These are phyloP conservation scores for Xylaria sp. DNA, from an alignment of 2,329 filamentous ascomycete genomes.

Conservation along the genomic window DNA sequence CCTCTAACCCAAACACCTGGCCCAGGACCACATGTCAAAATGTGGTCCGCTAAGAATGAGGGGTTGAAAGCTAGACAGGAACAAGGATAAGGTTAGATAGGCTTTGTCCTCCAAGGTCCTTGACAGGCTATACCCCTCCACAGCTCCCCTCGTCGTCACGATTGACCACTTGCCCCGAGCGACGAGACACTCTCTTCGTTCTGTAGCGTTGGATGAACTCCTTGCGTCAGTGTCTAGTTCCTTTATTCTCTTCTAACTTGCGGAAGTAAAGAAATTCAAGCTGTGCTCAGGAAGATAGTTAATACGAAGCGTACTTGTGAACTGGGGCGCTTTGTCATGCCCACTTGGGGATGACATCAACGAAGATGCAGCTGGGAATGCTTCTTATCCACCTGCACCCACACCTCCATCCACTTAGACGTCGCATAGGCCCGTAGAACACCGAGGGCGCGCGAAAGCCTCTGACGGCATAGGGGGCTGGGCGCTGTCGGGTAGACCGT, in stretches of 20 bases:
- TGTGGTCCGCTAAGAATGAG: constrained; percentile 24
- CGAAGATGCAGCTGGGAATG: constrained; percentile 23
- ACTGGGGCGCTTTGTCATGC: constrained; percentile 32
- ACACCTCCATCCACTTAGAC: constrained; percentile 43
- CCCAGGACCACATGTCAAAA: constrained; percentile 4
- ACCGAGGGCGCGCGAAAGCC: constrained; percentile 20
- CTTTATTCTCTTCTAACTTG: background rate
- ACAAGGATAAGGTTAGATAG: background rate
- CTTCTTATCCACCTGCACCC: constrained; percentile 32
- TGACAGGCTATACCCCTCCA: constrained; percentile 2
- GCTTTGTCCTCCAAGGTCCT: constrained; percentile 18
- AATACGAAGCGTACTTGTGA: no score
- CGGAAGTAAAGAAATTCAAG: background rate
- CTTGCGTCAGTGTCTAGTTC: background rate
- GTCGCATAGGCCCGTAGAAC: constrained; percentile 23
- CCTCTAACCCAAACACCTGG: background rate
- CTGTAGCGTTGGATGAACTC: background rate
- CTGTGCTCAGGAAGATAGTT: background rate
- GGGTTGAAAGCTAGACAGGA: constrained; percentile 3
- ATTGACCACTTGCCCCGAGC: background rate
- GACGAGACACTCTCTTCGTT: background rate
- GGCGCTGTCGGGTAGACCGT: constrained; percentile 3
- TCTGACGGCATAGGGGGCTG: constrained; percentile 3
- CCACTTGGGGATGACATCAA: constrained; percentile 38
- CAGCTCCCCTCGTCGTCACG: background rate